These are phyloP conservation scores for Phytophthora palmivora DNA, from an alignment of 352 stramenopile genomes.

Conservation along the genomic window DNA sequence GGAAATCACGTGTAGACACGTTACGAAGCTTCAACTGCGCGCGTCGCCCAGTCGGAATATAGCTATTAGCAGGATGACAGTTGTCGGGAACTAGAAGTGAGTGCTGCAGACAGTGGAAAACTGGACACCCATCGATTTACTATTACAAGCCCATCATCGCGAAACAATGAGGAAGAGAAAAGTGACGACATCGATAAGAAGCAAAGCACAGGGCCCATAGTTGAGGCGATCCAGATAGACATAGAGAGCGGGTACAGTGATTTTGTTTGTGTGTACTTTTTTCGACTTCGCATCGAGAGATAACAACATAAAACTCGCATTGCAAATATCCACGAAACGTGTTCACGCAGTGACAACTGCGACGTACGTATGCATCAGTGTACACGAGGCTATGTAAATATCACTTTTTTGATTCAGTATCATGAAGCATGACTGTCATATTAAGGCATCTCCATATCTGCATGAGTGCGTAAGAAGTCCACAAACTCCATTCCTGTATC, in stretches of 20 bases:
- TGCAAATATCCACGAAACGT: not conserved
- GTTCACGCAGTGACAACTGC: no score
- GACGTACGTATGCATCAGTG: no score
- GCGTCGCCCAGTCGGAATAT: conserved; percentile 46
- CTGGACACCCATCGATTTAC: conserved; percentile 63
- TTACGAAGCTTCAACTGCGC: conserved; percentile 66
- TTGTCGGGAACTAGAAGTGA: conserved; percentile 50
- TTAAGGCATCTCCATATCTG: conserved; percentile 34
- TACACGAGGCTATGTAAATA: no score
- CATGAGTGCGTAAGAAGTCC: conserved; percentile 61
- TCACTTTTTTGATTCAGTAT: conserved; percentile 1
- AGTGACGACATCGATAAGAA: conserved; percentile 15
- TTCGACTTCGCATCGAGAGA: conserved; percentile 45
- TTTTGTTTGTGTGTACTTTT: conserved; percentile 75
- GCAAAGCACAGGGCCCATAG: conserved; percentile 7
- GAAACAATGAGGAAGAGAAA: conserved; percentile 20
- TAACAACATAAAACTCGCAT: conserved; percentile 22
- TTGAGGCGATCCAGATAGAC: conserved; percentile 70
- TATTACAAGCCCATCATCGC: conserved; percentile 16
- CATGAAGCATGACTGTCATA: no score
- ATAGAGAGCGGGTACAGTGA: conserved; percentile 74
- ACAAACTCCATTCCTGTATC: conserved; percentile 66
- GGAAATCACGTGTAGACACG: conserved; percentile 76
- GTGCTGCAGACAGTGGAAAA: conserved; percentile 47
- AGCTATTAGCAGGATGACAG: conserved; percentile 32